Evolutionary conservation across 2,329 filamentous ascomycete genomes (phyloP), one percentile per base, ranked within the genome.

Genomic region (Fusarium abutilonis): DNA sequence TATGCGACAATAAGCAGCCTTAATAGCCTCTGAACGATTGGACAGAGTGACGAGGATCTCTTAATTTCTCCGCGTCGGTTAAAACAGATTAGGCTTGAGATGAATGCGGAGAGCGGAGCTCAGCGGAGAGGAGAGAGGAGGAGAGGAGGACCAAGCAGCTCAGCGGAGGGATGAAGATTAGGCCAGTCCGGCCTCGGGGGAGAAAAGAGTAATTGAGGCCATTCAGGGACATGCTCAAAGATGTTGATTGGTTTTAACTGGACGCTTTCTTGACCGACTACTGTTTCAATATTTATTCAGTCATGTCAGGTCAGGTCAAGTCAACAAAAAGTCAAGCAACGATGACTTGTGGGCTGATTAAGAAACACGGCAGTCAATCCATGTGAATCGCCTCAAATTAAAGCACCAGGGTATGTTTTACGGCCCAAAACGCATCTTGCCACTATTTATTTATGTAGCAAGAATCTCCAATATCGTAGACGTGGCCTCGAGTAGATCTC

Each of bases 21-120:
- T 65, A 60, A 46, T 64, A 53, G 62, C 50, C 62, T 53, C 41
- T 38, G 47, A 40, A 38, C 68, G 65, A 70, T 71, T 69, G 69
- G 70, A 45, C 46, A 47, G 47, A 51, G 44, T 15, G 21, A 45
- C 29, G 40, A 44, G 38, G 28, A 49, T 52, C 45, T 43, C 40
- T 49, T 26, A n/a, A 53, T 52, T 56, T 52, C 45, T 55, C 49
- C 51, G 49, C 63, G 62, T 68, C 66, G 64, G 66, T 52, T 55
- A 60, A 69, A 61, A 63, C 61, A 48, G 47, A 64, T 68, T 61
- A 54, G 39, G 50, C 39, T 53, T 60, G 56, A 56, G 56, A 50
- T 50, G 47, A 64, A 56, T 62, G 62, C 56, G 62, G 62, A 65
- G 61, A 52, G 62, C 56, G 61, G 62, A 64, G 62, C 42, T 49